Conservation (phyloP, 73 alveolate genomes). For the Tetrahymena borealis region DNA sequence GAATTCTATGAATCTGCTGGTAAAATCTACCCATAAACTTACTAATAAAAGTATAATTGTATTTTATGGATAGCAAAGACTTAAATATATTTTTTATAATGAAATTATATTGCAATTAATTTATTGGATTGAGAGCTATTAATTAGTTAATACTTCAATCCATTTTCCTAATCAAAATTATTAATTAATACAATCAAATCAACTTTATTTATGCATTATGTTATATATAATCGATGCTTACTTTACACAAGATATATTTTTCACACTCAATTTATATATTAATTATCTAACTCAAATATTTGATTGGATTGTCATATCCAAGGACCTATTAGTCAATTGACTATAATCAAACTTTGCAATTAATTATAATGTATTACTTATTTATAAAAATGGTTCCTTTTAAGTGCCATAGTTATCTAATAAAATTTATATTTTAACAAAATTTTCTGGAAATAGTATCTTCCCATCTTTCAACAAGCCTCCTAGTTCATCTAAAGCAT, state of each 20-base stretch:
- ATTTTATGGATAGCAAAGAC: too few relatives aligned
- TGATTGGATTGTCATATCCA: not conserved
- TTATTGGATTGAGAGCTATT: too few relatives aligned
- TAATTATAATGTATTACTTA: not conserved
- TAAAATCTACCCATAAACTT: too few relatives aligned
- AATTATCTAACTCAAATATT: not conserved
- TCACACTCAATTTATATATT: not conserved
- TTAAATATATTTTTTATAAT: too few relatives aligned
- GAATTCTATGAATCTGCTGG: too few relatives aligned
- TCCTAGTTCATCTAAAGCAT: not conserved
- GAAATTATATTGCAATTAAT: too few relatives aligned
- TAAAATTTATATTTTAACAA: not conserved
- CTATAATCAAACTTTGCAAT: not conserved
- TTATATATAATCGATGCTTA: too few relatives aligned
- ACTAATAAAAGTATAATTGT: too few relatives aligned
- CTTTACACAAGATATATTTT: not conserved
- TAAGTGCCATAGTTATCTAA: not conserved
- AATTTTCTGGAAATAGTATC: not conserved
- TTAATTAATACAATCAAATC: too few relatives aligned
- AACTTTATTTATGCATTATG: too few relatives aligned
- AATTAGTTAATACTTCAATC: too few relatives aligned
- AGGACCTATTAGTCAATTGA: not conserved
- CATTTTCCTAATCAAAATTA: too few relatives aligned
- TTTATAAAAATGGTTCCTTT: not conserved
- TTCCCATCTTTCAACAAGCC: not conserved